phyloP scores from a whole-genome alignment of 192 early-diverging fungal species.

The Linnemannia hyalina region DNA sequence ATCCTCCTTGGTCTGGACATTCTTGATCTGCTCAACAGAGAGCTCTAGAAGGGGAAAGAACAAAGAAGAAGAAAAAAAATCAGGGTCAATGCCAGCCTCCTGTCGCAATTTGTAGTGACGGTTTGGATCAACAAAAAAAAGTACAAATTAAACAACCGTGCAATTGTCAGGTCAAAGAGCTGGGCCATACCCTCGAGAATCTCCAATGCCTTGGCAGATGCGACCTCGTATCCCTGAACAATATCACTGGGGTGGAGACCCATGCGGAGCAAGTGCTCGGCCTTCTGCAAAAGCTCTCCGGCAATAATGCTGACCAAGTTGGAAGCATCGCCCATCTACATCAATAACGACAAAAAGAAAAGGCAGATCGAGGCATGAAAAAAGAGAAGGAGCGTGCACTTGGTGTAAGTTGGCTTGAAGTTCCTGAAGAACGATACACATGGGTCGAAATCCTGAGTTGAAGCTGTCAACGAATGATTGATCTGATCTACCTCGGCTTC shows the following conservation, averaged over 20 bases:
- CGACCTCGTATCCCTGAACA: slow-evolving; percentile 94
- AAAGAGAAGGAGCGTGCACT: not conserved
- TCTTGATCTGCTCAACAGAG: slow-evolving; percentile 72
- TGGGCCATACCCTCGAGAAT: slow-evolving; percentile 78
- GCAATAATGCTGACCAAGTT: slow-evolving; percentile 97
- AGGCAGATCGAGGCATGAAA: not conserved
- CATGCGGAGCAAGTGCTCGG: slow-evolving; percentile 93
- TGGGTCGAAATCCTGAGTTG: not conserved
- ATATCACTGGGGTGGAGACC: slow-evolving; percentile 96
- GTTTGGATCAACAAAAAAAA: not conserved
- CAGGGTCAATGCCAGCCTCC: not conserved
- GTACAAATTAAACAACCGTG: not conserved
- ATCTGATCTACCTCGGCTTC: slow-evolving; percentile 82
- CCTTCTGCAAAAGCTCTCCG: slow-evolving; percentile 94
- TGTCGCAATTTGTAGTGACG: not conserved
- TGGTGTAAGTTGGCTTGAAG: not conserved
- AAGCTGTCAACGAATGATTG: not conserved
- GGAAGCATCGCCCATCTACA: slow-evolving; percentile 92
- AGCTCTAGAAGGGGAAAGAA: slow-evolving; percentile 64
- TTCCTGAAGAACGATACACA: not conserved
- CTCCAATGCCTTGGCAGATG: slow-evolving; percentile 83
- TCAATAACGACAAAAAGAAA: not conserved
- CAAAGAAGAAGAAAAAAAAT: slow-evolving; percentile 3
- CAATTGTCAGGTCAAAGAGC: not conserved
- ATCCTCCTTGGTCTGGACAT: slow-evolving; percentile 66